A percentile compares a stretch with the other conserved stretches of the same genome.
Evolutionary conservation across 495 filamentous ascomycete species (phyloP).

Genomic region (Bacidia gigantensis): DNA sequence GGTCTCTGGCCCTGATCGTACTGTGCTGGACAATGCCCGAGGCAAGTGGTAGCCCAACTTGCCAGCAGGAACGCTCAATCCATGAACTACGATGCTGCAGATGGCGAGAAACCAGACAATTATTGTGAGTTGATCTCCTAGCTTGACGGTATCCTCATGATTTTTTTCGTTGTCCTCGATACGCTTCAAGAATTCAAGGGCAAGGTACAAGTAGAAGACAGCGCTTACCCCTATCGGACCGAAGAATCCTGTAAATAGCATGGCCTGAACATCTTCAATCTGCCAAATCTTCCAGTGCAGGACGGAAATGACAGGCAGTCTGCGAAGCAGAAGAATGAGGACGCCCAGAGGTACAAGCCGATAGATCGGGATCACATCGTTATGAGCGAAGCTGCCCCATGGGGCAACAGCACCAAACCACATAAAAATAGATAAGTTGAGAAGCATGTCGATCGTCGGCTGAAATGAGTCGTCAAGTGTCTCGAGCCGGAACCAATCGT

Average conservation of each 20-base stretch:
- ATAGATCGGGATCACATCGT: constrained; percentile 59
- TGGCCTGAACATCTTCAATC: constrained; percentile 59
- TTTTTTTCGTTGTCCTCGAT: constrained; percentile 44
- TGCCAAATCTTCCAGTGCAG: constrained; percentile 68
- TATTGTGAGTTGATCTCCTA: constrained; percentile 51
- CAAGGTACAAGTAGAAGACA: constrained; percentile 60
- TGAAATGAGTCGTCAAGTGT: constrained; percentile 83
- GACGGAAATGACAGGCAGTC: constrained; percentile 61
- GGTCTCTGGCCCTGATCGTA: constrained; percentile 11
- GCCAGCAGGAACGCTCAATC: constrained; percentile 69
- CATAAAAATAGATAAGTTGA: constrained; percentile 77
- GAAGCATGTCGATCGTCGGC: constrained; percentile 77
- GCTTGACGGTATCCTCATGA: constrained; percentile 48
- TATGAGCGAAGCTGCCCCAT: constrained; percentile 56
- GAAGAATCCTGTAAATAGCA: constrained; percentile 81
- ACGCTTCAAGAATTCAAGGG: constrained; percentile 46
- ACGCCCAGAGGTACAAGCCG: constrained; percentile 67
- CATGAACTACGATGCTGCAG: constrained; percentile 82
- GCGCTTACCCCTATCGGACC: constrained; percentile 91
- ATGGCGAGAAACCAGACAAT: constrained; percentile 80
- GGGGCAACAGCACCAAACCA: constrained; percentile 87
- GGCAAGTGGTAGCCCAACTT: constrained; percentile 74
- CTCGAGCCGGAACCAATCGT: constrained; percentile 84
- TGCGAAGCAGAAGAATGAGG: constrained; percentile 65
- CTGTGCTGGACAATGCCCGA: constrained; percentile 48